Conservation (phyloP, 768 basidiomycete genomes). For the Pleurotus djamor region DNA sequence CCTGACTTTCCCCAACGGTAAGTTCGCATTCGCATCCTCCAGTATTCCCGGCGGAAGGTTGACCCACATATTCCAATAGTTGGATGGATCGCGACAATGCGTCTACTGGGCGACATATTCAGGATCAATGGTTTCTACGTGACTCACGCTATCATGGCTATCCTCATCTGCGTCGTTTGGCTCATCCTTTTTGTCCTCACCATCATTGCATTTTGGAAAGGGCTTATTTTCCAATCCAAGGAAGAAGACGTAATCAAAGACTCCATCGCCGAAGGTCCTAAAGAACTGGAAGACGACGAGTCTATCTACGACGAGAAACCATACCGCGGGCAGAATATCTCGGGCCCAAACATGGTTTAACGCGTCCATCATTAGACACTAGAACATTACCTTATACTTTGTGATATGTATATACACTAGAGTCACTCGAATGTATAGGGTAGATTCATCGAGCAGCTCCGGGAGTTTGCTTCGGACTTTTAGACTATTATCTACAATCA, state of each 20-base stretch:
- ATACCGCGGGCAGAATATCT: not conserved
- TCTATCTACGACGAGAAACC: slow-evolving; percentile 2
- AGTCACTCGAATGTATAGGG: not conserved
- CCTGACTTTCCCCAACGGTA: slow-evolving; percentile 44
- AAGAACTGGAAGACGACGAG: not conserved
- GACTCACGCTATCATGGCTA: slow-evolving; percentile 36
- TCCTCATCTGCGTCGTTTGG: slow-evolving; percentile 39
- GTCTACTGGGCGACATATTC: slow-evolving; percentile 39
- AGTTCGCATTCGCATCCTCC: not conserved
- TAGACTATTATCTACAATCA: too few species aligned
- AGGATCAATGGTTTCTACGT: slow-evolving; percentile 32
- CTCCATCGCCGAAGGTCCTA: slow-evolving; percentile 1
- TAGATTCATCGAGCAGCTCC: too few species aligned
- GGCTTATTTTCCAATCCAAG: slow-evolving; percentile 39
- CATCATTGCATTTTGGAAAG: slow-evolving; percentile 35
- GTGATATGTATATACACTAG: not conserved
- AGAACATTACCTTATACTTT: not conserved
- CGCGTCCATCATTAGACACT: not conserved
- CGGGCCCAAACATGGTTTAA: slow-evolving; percentile 1
- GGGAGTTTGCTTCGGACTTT: too few species aligned
- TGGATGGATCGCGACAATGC: slow-evolving; percentile 42
- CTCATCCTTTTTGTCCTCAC: slow-evolving; percentile 38
- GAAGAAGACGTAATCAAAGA: slow-evolving; percentile 42
- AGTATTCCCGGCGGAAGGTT: not conserved
- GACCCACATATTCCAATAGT: slow-evolving; percentile 16